A percentile compares a stretch with the other conserved stretches of the same genome.
Evolutionary conservation across 2,329 filamentous ascomycete species (phyloP).

Genomic region (Penicillium sp.): DNA sequence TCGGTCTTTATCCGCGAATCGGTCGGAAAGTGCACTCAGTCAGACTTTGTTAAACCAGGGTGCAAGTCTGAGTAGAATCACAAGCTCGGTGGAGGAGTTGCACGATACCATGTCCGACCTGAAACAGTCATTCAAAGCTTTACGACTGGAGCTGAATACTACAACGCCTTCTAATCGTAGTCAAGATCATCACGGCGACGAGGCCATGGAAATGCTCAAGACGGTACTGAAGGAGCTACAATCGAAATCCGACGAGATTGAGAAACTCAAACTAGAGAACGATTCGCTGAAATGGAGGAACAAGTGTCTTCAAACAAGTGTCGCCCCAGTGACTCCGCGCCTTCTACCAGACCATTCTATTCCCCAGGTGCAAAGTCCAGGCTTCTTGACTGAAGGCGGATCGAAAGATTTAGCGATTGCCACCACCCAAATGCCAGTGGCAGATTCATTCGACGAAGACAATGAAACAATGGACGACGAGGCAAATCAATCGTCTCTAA

Average conservation of each 20-base stretch:
- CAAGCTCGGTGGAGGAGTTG: conserved; percentile 34
- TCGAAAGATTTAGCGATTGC: conserved; percentile 31
- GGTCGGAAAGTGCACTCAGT: conserved; percentile 23
- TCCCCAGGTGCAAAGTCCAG: conserved; percentile 31
- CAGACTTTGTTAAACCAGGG: conserved; percentile 36
- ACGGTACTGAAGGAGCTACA: conserved; percentile 37
- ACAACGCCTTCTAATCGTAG: conserved; percentile 21
- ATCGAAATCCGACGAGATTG: conserved; percentile 36
- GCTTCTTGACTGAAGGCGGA: conserved; percentile 29
- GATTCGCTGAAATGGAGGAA: conserved; percentile 35
- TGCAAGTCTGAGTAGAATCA: conserved; percentile 35
- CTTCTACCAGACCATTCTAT: conserved; percentile 16
- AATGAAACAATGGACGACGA: conserved; percentile 27
- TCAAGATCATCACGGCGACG: conserved; percentile 20
- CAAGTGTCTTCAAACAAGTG: conserved; percentile 24
- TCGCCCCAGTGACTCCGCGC: conserved; percentile 8
- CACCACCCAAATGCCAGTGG: conserved; percentile 23
- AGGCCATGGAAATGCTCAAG: conserved; percentile 34
- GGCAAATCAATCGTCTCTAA: conserved; percentile 19
- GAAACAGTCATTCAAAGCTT: conserved; percentile 35
- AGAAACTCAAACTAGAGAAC: conserved; percentile 35
- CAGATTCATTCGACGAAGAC: conserved; percentile 29
- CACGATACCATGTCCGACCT: conserved; percentile 39
- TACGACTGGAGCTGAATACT: conserved; percentile 34
- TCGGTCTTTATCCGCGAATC: conserved; percentile 16